Base-by-base conservation (phyloP, 345 rosid genomes). In the Balakata baccata region DNA sequence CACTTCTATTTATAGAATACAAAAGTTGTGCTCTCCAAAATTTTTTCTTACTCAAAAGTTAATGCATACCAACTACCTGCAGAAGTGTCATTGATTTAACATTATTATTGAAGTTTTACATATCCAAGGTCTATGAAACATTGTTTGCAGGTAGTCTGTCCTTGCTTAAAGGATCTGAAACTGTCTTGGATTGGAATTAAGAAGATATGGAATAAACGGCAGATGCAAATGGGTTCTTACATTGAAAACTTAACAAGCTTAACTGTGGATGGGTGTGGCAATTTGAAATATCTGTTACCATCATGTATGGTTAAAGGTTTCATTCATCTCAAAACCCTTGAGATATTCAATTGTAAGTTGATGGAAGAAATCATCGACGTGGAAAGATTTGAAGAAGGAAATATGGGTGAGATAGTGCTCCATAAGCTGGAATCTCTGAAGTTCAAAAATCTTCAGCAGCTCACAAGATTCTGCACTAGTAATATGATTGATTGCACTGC, bases 71-170 rank as follows among this genome's bases (percentile, higher is more conserved):
- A n/a, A n/a, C n/a, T n/a, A n/a, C n/a, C n/a, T n/a, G n/a, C n/a
- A n/a, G n/a, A n/a, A n/a, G n/a, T n/a, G n/a, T n/a, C n/a, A n/a
- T n/a, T n/a, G n/a, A n/a, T n/a, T n/a, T n/a, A n/a, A n/a, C n/a
- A n/a, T n/a, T n/a, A n/a, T 52, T 52, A 14, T 52, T 52, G 56
- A 52, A 52, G 5, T 52, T 6, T 54, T 1, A 11, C 11, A 13
- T 16, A 13, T 62, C 41, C n/a, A 34, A 12, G 22, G 7, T 14
- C 2, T 5, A 62, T 29, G n/a, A 16, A 13, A 62, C 37, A 17
- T 47, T 16, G 11, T 12, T 18, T 68, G 47, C 71, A 68, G 72
- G 58, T 69, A 17, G 62, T 0, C 64, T 79, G 34, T 62, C 80
- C 41, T 39, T 53, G 47, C 70, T 77, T 47, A 18, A 63, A 25